Conservation (phyloP, 176 grass and related monocot species). For the Pontederia crassipes region DNA sequence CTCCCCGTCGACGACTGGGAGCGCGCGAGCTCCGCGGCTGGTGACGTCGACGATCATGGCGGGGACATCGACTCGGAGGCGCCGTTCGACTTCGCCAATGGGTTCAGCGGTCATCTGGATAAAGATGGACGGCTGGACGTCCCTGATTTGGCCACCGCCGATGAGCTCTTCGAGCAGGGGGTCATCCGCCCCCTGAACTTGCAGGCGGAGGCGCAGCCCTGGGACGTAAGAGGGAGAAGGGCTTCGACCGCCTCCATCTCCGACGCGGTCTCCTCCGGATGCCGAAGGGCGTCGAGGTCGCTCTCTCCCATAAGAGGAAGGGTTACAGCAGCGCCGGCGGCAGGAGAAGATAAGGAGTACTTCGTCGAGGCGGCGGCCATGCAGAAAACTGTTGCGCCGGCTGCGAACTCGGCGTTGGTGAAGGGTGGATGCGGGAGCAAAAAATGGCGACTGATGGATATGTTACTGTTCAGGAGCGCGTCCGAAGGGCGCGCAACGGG, state of each 20-base stretch:
- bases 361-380: background rate
- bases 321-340: too few species aligned
- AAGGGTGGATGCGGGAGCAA: constrained; percentile 53
- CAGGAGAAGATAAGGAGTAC: constrained; percentile 21
- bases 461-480: constrained; percentile 89
- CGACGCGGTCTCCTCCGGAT: background rate
- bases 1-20: background rate
- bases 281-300: constrained; percentile 37
- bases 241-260: background rate
- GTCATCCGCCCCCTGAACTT: constrained; percentile 63
- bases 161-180: constrained; percentile 98
- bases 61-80: background rate
- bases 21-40: background rate
- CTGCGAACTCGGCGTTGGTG: constrained; percentile 24
- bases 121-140: constrained; percentile 4
- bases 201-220: constrained; percentile 14
- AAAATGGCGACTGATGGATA: constrained; percentile 74
- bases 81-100: constrained; percentile 50
- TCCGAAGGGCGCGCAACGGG: constrained; percentile 69
- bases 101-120: constrained; percentile 38
- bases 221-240: constrained; percentile 27
- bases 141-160: constrained; percentile 52
- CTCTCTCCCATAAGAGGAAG: constrained; percentile 58
- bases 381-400: background rate
- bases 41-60: constrained; percentile 7